Evolutionary conservation across 108 stramenopile genomes (phyloP), one percentile per base, ranked within the genome.

Genomic region (Conticribra weissflogii): DNA sequence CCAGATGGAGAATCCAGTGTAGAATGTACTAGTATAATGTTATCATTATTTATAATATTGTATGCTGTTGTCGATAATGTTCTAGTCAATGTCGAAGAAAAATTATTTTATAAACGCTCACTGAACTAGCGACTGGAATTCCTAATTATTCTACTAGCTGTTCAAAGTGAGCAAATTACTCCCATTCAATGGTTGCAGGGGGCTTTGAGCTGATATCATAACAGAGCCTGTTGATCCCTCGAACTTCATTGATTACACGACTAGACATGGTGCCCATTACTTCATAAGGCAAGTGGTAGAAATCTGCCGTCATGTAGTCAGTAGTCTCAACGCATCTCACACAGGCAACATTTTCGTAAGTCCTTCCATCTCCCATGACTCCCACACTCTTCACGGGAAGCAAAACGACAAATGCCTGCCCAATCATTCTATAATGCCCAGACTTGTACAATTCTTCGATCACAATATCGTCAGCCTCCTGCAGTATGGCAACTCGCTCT

Each of bases 131-230:
- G n/a, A n/a, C n/a, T n/a, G n/a, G n/a, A n/a, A n/a, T n/a, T n/a
- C n/a, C n/a, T n/a, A n/a, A n/a, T n/a, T n/a, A n/a, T n/a, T n/a
- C n/a, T n/a, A n/a, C n/a, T n/a, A n/a, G n/a, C n/a, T n/a, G n/a
- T n/a, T n/a, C n/a, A n/a, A n/a, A n/a, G n/a, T n/a, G n/a, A n/a
- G n/a, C n/a, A n/a, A n/a, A n/a, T n/a, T 93, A 99, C 68, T 98
- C 98, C 98, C 98, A 99, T 82, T 99, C 99, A 69, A 98, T 98
- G 51, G 99, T 99, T 2, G 97, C 96, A 0, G 99, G 99, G 12
- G 99, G 99, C 86, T 99, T 99, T 74, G 96, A 97, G 57, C 96
- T 97, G 58, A 98, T 96, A 65, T 99, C 99, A 68, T 98, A 99
- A 62, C 94, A 93, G 23, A 98, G 84, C 27, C 98, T 81, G 76